These are phyloP conservation scores for Colletotrichum sp. DNA, from an alignment of 2,329 filamentous ascomycete genomes.

Conservation along the genomic window DNA sequence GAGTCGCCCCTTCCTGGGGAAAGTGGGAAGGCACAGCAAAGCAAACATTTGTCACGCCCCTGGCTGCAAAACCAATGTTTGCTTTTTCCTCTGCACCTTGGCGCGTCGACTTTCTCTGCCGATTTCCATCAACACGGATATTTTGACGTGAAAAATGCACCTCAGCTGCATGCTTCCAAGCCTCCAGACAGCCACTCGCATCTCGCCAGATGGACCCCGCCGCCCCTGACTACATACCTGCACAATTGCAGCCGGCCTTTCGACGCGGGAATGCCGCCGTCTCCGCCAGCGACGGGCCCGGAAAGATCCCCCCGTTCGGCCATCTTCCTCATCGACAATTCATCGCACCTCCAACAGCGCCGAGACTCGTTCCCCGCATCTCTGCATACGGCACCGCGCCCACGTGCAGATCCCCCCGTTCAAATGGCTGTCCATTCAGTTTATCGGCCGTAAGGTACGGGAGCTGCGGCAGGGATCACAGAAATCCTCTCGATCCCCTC, in stretches of 20 bases:
- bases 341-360: neutral
- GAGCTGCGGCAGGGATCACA: neutral
- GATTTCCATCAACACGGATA: neutral
- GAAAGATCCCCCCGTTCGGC: neutral
- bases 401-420: slow-evolving; percentile 3
- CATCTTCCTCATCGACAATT: neutral
- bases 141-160: neutral
- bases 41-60: neutral
- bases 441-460: slow-evolving; percentile 5
- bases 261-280: neutral
- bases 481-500: neutral
- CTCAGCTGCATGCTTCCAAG: neutral
- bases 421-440: neutral
- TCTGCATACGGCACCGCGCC: neutral
- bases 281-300: neutral
- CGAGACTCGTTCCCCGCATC: neutral
- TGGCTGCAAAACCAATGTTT: neutral
- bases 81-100: slow-evolving; percentile 9
- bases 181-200: neutral
- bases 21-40: neutral
- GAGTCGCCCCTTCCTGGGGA: neutral
- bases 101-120: neutral
- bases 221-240: neutral
- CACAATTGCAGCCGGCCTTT: neutral
- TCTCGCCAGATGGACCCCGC: neutral